Evolutionary conservation across 2,329 filamentous ascomycete species (phyloP).

Genomic region (Zymoseptoria brevis): DNA sequence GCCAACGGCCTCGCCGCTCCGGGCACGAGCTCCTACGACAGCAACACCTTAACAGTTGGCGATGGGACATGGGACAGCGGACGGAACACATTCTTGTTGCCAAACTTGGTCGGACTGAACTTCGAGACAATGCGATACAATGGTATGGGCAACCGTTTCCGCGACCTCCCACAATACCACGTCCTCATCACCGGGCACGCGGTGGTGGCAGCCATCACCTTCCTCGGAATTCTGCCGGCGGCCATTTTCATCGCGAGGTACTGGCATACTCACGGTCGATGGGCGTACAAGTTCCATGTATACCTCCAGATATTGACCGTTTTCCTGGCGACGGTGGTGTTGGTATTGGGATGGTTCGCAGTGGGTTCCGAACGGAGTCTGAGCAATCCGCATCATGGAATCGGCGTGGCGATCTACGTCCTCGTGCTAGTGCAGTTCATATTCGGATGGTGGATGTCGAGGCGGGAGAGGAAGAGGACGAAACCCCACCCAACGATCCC

Average conservation of each 20-base stretch:
- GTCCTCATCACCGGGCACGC: constrained; percentile 63
- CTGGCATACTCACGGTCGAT: constrained; percentile 47
- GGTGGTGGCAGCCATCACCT: constrained; percentile 62
- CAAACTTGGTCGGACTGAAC: constrained; percentile 67
- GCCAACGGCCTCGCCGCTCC: constrained; percentile 51
- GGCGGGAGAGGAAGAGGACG: constrained; percentile 41
- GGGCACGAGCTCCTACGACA: constrained; percentile 65
- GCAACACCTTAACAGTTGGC: constrained; percentile 66
- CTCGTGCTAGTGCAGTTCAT: constrained; percentile 64
- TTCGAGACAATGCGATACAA: constrained; percentile 80
- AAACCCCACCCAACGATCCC: constrained; percentile 45
- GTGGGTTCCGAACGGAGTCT: constrained; percentile 64
- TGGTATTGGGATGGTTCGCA: constrained; percentile 69
- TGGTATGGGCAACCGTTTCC: constrained; percentile 78
- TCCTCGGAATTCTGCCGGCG: constrained; percentile 63
- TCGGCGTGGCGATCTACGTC: constrained; percentile 70
- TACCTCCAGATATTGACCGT: constrained; percentile 65
- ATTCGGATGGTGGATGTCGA: constrained; percentile 58
- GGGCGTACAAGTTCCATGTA: constrained; percentile 61
- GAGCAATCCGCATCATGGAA: constrained; percentile 78
- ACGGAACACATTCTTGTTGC: constrained; percentile 69
- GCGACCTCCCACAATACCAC: constrained; percentile 61
- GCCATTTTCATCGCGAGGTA: constrained; percentile 70
- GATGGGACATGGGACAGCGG: constrained; percentile 77
- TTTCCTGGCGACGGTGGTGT: constrained; percentile 60